A percentile compares a stretch with the other conserved stretches of the same genome.
phyloP scores from a whole-genome alignment of 805 yeast genomes.

The Komagataella ulmi region DNA sequence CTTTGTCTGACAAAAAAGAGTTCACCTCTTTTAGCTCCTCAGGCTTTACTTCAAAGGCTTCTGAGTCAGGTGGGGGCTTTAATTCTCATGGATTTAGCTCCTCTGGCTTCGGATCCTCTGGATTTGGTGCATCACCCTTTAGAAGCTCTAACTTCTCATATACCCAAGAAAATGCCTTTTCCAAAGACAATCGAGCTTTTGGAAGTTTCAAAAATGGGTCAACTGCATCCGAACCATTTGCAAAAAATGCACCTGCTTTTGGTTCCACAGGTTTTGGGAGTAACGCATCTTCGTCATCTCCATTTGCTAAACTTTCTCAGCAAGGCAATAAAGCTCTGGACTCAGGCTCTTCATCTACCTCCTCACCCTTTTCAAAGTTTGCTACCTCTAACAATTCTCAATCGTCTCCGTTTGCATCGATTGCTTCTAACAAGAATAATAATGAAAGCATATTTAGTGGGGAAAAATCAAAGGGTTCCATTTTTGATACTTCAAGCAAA shows the following conservation, averaged over 20 bases:
- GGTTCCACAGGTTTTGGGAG: constrained; percentile 13
- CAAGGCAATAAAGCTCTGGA: constrained; percentile 10
- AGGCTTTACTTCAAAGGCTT: not conserved
- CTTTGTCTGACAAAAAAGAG: not conserved
- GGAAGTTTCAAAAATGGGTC: constrained; percentile 2
- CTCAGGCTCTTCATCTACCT: not conserved
- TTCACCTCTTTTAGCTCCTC: not conserved
- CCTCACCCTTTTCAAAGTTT: not conserved
- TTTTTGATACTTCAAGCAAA: not conserved
- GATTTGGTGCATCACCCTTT: constrained; percentile 6
- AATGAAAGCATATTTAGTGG: not conserved
- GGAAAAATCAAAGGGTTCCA: not conserved
- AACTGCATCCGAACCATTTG: not conserved
- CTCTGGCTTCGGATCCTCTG: constrained; percentile 8
- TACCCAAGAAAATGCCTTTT: constrained; percentile 5
- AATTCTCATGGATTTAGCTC: constrained; percentile 6
- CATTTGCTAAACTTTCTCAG: constrained; percentile 1
- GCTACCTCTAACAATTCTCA: constrained; percentile 3
- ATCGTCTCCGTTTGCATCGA: constrained; percentile 8
- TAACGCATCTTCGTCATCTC: not conserved
- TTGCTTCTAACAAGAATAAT: not conserved
- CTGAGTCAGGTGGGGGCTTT: constrained; percentile 6
- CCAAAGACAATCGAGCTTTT: constrained; percentile 8
- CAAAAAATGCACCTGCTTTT: constrained; percentile 8
- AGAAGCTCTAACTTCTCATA: constrained; percentile 4